Base-by-base conservation (phyloP, 768 basidiomycete genomes). In the Russula abietina region DNA sequence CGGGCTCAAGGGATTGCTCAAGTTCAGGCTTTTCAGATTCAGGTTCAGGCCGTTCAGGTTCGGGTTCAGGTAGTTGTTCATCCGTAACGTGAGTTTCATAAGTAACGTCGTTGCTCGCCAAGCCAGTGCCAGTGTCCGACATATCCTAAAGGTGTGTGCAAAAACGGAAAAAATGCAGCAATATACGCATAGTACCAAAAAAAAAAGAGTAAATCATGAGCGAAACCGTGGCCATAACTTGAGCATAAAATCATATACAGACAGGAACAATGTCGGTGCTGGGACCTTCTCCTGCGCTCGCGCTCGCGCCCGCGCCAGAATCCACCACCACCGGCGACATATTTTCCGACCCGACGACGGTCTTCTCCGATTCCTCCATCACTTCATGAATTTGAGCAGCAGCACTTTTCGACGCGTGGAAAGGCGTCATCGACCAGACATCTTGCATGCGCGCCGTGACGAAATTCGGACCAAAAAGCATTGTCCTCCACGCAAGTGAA, bases 191-290 rank as follows among this genome's bases (percentile, higher is more conserved):
- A 30, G 28, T 30, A 54, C 30, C 30, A 43, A 57, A 57, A 26
- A 52, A 56, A 55, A 61, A 57, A 57, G 19, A 46, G 56, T 5
- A 55, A 61, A 57, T 56, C 67, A 60, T 66, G 65, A 66, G 61
- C 57, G 61, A 66, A 57, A 55, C 41, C 48, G 32, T 45, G 28
- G 26, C 24, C 53, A 54, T 61, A 67, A 30, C 67, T 66, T 67
- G 52, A 62, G 67, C 71, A 70, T 74, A 78, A 68, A 59, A 75
- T 78, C 76, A 80, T 76, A 76, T 78, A 80, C 79, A 76, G 75
- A 80, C 79, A 78, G 76, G 77, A 72, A 73, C 71, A 65, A 74
- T 70, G 39, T 74, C 73, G 73, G 73, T 65, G 67, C 56, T 55
- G n/a, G 45, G 10, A 14, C 48, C 48, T 12, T 14, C 26, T 28